Evolutionary conservation across 2,329 filamentous ascomycete genomes (phyloP).

Genomic region (Diaporthe eres): DNA sequence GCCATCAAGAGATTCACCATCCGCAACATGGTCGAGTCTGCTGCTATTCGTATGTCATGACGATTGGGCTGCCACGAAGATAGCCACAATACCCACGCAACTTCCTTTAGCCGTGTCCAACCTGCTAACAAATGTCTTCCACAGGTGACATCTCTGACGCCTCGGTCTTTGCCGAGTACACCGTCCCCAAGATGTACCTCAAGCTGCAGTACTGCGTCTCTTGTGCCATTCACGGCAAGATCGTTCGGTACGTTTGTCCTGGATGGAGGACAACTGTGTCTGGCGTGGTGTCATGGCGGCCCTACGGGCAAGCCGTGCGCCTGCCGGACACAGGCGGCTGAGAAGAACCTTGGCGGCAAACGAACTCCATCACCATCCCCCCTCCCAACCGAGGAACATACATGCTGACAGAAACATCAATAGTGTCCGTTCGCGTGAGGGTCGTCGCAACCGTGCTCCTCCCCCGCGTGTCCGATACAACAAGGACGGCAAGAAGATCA

Average conservation of each 20-base stretch:
- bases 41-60: conserved; percentile 91
- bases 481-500: conserved; percentile 99
- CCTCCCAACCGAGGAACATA: conserved; percentile 44
- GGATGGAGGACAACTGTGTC: conserved; percentile 70
- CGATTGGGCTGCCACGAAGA: not conserved
- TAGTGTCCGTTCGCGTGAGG: conserved; percentile 96
- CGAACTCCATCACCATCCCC: conserved; percentile 39
- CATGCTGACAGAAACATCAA: conserved; percentile 57
- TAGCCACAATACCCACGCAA: conserved; percentile 8
- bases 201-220: conserved; percentile 99
- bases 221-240: conserved; percentile 99
- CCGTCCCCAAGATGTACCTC: conserved; percentile 99
- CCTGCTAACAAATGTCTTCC: conserved; percentile 32
- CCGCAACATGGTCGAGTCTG: conserved; percentile 99
- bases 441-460: conserved; percentile 98
- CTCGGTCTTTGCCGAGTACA: conserved; percentile 99
- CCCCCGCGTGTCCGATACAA: conserved; percentile 99
- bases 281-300: conserved; percentile 42
- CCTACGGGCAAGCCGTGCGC: conserved; percentile 29
- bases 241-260: conserved; percentile 92
- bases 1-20: conserved; percentile 99
- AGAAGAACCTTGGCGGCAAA: conserved; percentile 59
- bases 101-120: not conserved
- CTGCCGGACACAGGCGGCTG: conserved; percentile 57
- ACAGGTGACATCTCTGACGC: conserved; percentile 99